A percentile compares a stretch with the other conserved stretches of the same genome.
phyloP scores from a whole-genome alignment of 2,329 filamentous ascomycete genomes.

The Venturia pyrina region DNA sequence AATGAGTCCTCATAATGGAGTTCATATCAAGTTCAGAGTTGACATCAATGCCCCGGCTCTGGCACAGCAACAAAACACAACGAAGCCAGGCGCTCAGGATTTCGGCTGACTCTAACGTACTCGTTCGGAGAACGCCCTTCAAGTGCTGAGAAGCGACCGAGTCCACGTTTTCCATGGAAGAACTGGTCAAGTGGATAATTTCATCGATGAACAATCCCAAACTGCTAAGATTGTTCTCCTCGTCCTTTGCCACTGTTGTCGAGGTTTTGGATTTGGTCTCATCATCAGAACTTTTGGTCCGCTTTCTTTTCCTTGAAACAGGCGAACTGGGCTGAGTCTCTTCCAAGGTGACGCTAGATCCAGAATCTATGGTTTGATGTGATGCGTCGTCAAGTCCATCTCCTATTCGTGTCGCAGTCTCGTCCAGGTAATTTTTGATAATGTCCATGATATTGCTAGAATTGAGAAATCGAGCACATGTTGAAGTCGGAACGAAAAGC shows the following conservation, averaged over 20 bases:
- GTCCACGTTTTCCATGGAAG: background rate
- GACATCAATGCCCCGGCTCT: background rate
- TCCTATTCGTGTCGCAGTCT: conserved; percentile 23
- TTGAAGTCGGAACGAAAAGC: conserved; percentile 56
- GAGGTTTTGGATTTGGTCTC: background rate
- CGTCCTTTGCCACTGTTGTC: background rate
- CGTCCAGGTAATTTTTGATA: conserved; percentile 55
- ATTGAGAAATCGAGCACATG: conserved; percentile 59
- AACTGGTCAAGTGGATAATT: background rate
- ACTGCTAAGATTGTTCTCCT: background rate
- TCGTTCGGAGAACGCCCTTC: conserved; percentile 3
- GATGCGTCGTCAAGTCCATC: background rate
- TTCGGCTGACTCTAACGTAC: background rate
- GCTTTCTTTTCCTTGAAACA: background rate
- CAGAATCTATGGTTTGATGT: background rate
- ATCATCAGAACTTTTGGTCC: background rate
- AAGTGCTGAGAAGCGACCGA: conserved; percentile 8
- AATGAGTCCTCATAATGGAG: background rate
- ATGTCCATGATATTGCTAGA: conserved; percentile 59
- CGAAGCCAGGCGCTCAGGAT: conserved; percentile 7
- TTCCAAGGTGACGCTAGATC: background rate
- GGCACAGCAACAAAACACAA: background rate
- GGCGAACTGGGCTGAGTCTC: background rate
- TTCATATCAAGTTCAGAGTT: background rate
- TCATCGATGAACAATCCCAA: background rate